Conservation (phyloP, 73 alveolate species). For the Paramecium pentaurelia region DNA sequence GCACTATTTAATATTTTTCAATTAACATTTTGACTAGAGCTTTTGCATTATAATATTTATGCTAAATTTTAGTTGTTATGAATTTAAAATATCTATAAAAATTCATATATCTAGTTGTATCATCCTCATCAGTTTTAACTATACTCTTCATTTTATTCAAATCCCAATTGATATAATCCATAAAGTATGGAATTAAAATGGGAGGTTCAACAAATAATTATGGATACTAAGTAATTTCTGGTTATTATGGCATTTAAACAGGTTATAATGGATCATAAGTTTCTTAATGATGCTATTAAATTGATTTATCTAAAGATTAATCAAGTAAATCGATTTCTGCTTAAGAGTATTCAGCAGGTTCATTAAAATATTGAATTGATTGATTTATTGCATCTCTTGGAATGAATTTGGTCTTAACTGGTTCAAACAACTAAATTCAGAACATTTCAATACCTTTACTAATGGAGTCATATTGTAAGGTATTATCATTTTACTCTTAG, state of each 20-base stretch:
- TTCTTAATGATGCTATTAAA: not conserved
- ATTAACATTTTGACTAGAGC: not conserved
- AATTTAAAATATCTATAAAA: not conserved
- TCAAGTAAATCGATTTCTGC: conserved; percentile 19
- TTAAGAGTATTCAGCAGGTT: conserved; percentile 35
- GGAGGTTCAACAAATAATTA: conserved; percentile 39
- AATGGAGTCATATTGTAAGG: conserved; percentile 42
- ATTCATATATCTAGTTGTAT: not conserved
- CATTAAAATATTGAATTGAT: not conserved
- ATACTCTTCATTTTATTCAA: not conserved
- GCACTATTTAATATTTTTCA: not conserved
- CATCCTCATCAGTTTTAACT: not conserved
- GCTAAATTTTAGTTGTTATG: not conserved
- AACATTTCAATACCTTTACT: not conserved
- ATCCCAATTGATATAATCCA: conserved; percentile 22
- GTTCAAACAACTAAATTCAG: not conserved
- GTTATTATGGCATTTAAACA: not conserved
- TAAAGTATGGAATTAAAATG: conserved; percentile 8
- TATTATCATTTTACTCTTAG: not conserved
- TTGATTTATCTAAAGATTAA: not conserved
- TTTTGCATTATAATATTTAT: not conserved
- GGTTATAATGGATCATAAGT: not conserved
- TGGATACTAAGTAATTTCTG: not conserved
- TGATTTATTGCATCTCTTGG: not conserved
- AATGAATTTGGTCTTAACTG: not conserved